Evolutionary conservation across 1,139 yeast species (phyloP).

Genomic region (Protomyces arabidopsidicola): DNA sequence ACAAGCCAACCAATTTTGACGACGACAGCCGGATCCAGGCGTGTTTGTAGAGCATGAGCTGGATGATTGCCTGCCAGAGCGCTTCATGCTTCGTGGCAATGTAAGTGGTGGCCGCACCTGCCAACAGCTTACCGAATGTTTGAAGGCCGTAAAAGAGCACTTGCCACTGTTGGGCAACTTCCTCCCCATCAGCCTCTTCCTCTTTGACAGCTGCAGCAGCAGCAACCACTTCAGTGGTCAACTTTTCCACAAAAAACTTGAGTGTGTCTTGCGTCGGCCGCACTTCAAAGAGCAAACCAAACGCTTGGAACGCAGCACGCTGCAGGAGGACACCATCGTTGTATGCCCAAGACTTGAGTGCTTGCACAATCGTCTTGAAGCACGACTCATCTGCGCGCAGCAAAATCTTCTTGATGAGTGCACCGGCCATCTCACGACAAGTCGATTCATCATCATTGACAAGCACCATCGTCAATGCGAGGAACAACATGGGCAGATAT

Average conservation of each 20-base stretch:
- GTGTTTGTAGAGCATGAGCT: slow-evolving; percentile 73
- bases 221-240: background rate
- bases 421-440: slow-evolving; percentile 80
- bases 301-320: slow-evolving; percentile 73
- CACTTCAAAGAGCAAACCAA: slow-evolving; percentile 55
- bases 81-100: slow-evolving; percentile 38
- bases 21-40: slow-evolving; percentile 81
- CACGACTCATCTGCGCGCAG: slow-evolving; percentile 48
- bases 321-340: slow-evolving; percentile 52
- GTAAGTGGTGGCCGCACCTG: slow-evolving; percentile 41
- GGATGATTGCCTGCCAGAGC: slow-evolving; percentile 42
- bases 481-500: slow-evolving; percentile 71
- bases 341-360: slow-evolving; percentile 63
- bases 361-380: slow-evolving; percentile 52
- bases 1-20: slow-evolving; percentile 54
- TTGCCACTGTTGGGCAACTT: slow-evolving; percentile 60
- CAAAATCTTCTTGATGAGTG: slow-evolving; percentile 56
- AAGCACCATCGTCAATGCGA: slow-evolving; percentile 70
- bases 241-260: slow-evolving; percentile 1
- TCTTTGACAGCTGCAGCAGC: slow-evolving; percentile 4
- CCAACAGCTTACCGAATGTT: slow-evolving; percentile 44
- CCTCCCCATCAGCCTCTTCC: slow-evolving; percentile 34
- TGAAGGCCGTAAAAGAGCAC: slow-evolving; percentile 62
- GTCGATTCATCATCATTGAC: slow-evolving; percentile 74
- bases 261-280: slow-evolving; percentile 14